Evolutionary conservation across 2,329 filamentous ascomycete species (phyloP).

Genomic region (Colletotrichum tamarilloi): DNA sequence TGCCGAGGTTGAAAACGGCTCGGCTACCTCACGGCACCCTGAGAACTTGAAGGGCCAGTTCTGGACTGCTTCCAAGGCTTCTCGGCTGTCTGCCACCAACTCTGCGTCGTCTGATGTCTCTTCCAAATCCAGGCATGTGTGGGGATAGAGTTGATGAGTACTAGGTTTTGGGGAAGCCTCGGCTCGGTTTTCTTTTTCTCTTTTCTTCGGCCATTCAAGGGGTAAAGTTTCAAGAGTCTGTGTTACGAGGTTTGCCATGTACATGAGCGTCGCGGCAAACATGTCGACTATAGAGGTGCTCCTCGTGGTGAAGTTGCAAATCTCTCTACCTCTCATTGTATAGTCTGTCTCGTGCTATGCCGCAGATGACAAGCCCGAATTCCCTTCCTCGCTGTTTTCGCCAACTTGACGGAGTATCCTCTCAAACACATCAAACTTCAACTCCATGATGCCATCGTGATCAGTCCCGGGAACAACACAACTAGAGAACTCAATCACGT

Average conservation of each 20-base stretch:
- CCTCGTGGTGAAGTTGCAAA: not conserved
- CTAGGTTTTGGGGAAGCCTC: not conserved
- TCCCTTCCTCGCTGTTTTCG: not conserved
- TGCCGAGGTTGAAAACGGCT: not conserved
- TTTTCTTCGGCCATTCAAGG: no score
- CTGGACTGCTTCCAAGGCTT: not conserved
- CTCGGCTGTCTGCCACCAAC: not conserved
- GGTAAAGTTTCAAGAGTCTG: not conserved
- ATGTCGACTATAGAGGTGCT: not conserved
- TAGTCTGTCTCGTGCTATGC: not conserved
- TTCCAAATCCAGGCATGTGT: not conserved
- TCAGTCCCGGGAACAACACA: conserved; percentile 40
- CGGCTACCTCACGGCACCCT: not conserved
- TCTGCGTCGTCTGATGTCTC: not conserved
- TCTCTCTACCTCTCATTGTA: not conserved
- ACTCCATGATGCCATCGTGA: conserved; percentile 34
- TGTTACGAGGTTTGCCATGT: no score
- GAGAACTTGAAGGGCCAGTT: not conserved
- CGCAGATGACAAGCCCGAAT: not conserved
- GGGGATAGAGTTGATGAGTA: not conserved
- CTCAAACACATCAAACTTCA: conserved; percentile 11
- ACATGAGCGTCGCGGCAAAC: not conserved
- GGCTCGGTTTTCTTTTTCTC: not conserved
- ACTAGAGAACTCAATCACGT: conserved; percentile 38
- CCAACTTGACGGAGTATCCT: conserved; percentile 12